Conservation (phyloP, 2,329 filamentous ascomycete genomes). For the Ophiobolus disseminans region DNA sequence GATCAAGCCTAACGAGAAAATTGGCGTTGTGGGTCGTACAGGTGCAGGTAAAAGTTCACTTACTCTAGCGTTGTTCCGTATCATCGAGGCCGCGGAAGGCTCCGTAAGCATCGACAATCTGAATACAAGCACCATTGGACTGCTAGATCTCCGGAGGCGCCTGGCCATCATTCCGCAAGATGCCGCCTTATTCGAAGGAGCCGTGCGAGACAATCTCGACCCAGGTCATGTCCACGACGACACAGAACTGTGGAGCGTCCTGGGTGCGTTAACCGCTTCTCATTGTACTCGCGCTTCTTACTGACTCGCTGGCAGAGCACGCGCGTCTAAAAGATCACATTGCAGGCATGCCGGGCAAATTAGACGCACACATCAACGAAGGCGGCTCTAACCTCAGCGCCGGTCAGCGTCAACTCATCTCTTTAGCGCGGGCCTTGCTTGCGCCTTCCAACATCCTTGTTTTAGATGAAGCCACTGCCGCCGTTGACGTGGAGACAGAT, state of each 20-base stretch:
- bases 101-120: slow-evolving; percentile 88
- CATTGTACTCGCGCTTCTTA: neutral
- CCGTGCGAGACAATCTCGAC: slow-evolving; percentile 92
- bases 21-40: slow-evolving; percentile 94
- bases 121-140: slow-evolving; percentile 87
- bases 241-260: slow-evolving; percentile 93
- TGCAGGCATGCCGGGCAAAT: slow-evolving; percentile 80
- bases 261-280: slow-evolving; percentile 67
- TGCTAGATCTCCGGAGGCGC: slow-evolving; percentile 85
- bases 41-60: slow-evolving; percentile 95
- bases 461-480: slow-evolving; percentile 90
- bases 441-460: slow-evolving; percentile 97
- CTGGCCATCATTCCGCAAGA: slow-evolving; percentile 98
- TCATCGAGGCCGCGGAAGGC: slow-evolving; percentile 86
- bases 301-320: slow-evolving; percentile 69
- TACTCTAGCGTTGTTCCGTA: slow-evolving; percentile 90
- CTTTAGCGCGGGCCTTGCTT: slow-evolving; percentile 88
- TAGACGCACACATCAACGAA: slow-evolving; percentile 92
- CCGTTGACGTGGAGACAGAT: slow-evolving; percentile 74
- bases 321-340: slow-evolving; percentile 93
- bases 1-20: slow-evolving; percentile 97
- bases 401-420: slow-evolving; percentile 93
- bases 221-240: slow-evolving; percentile 95
- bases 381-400: slow-evolving; percentile 95
- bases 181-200: slow-evolving; percentile 92